Percentiles rank a stretch among this genome's conserved stretches.
These are phyloP conservation scores for Aspergillus asperescens DNA, from an alignment of 495 filamentous ascomycete genomes.

Conservation along the genomic window DNA sequence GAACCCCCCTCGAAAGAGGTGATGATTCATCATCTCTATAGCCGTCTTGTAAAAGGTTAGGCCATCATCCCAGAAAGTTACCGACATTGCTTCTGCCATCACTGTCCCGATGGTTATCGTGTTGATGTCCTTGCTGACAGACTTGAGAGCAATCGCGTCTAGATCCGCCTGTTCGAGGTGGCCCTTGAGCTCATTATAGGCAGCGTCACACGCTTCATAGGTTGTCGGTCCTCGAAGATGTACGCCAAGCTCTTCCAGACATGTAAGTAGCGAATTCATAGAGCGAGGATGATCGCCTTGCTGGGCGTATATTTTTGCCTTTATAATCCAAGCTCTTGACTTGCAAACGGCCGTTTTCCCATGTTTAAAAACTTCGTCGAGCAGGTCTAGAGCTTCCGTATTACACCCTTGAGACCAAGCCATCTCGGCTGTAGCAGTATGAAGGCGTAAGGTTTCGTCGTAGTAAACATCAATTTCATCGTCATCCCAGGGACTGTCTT, in stretches of 20 bases:
- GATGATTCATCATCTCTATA: constrained; percentile 64
- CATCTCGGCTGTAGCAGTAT: constrained; percentile 73
- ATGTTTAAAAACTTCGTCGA: constrained; percentile 58
- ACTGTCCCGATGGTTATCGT: constrained; percentile 66
- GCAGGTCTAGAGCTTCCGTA: constrained; percentile 55
- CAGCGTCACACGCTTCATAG: constrained; percentile 68
- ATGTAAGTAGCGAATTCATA: constrained; percentile 61
- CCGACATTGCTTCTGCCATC: constrained; percentile 67
- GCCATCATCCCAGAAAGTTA: constrained; percentile 78
- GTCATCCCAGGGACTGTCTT: constrained; percentile 72
- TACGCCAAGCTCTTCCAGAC: constrained; percentile 61
- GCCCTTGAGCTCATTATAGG: constrained; percentile 57
- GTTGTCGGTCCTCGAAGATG: constrained; percentile 58
- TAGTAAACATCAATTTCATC: constrained; percentile 67
- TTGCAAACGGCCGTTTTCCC: constrained; percentile 67
- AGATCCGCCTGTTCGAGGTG: constrained; percentile 57
- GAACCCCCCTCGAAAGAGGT: constrained; percentile 59
- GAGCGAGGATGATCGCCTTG: constrained; percentile 62
- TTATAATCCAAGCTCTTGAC: constrained; percentile 70
- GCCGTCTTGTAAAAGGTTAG: constrained; percentile 71
- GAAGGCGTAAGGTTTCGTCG: constrained; percentile 73
- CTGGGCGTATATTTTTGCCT: constrained; percentile 70
- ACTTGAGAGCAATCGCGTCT: constrained; percentile 47
- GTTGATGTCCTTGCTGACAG: constrained; percentile 46
- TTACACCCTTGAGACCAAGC: constrained; percentile 68